These are phyloP conservation scores for Pichia insulana DNA, from an alignment of 805 yeast species.

Conservation along the genomic window DNA sequence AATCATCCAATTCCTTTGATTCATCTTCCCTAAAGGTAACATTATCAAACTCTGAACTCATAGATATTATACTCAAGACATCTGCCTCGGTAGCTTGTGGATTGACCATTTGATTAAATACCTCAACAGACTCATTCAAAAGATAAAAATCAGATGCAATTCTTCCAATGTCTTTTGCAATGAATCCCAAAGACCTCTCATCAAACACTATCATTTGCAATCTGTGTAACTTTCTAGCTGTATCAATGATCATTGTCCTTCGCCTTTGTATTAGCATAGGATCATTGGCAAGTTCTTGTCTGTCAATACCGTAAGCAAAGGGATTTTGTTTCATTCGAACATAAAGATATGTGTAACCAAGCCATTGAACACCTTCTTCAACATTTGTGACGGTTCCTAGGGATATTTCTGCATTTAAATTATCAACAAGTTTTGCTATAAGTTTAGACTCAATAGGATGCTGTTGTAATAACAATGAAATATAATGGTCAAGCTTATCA, in stretches of 20 bases:
- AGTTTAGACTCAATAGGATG: constrained; percentile 91
- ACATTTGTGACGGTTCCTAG: constrained; percentile 91
- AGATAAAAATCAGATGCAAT: constrained; percentile 91
- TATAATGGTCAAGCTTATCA: constrained; percentile 78
- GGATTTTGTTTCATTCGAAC: constrained; percentile 95
- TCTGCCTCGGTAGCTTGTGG: constrained; percentile 91
- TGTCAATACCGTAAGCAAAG: constrained; percentile 80
- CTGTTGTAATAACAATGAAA: constrained; percentile 84
- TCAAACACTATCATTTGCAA: constrained; percentile 93
- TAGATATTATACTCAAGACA: constrained; percentile 75
- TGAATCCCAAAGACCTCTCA: constrained; percentile 69
- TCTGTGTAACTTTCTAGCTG: constrained; percentile 77
- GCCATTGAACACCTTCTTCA: constrained; percentile 93
- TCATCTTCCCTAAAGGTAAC: constrained; percentile 88
- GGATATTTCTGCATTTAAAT: constrained; percentile 92
- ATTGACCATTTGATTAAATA: constrained; percentile 75
- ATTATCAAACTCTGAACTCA: constrained; percentile 90
- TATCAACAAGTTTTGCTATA: constrained; percentile 73
- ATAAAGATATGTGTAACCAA: constrained; percentile 92
- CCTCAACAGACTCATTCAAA: constrained; percentile 75
- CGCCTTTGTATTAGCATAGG: constrained; percentile 69
- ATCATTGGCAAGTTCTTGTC: constrained; percentile 79
- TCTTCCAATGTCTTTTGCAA: constrained; percentile 85
- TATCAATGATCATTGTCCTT: constrained; percentile 62
- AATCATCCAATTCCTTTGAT: constrained; percentile 53